phyloP scores from a whole-genome alignment of 495 filamentous ascomycete species.

The Cenococcum geophilum region DNA sequence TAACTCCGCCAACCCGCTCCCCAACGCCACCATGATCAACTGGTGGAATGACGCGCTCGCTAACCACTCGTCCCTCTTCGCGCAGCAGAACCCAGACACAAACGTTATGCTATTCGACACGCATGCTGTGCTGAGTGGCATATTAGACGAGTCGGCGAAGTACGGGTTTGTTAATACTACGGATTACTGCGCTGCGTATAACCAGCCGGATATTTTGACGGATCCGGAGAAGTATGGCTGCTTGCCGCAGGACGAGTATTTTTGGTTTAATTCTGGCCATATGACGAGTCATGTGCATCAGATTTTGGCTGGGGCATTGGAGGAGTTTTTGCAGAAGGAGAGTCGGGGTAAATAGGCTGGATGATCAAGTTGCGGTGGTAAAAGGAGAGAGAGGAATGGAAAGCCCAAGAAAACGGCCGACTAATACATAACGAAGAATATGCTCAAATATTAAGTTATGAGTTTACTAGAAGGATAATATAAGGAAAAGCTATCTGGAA shows the following conservation, averaged over 20 bases:
- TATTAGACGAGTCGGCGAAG: conserved; percentile 42
- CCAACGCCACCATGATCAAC: conserved; percentile 44
- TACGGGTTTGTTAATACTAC: conserved; percentile 49
- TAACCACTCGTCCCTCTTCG: conserved; percentile 32
- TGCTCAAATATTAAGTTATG: too few relatives aligned
- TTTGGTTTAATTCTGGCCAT: conserved; percentile 37
- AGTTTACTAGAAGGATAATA: too few relatives aligned
- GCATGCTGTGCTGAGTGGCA: conserved; percentile 39
- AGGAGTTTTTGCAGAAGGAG: conserved; percentile 32
- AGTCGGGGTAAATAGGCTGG: too few relatives aligned
- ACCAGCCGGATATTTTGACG: conserved; percentile 45
- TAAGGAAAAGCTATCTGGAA: too few relatives aligned
- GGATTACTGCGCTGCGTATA: conserved; percentile 45
- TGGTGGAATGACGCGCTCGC: conserved; percentile 42
- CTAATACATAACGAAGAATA: too few relatives aligned
- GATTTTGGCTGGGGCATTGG: conserved; percentile 36
- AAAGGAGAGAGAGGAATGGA: too few relatives aligned
- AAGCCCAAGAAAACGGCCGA: too few relatives aligned
- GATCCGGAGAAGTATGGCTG: conserved; percentile 46
- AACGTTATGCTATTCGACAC: conserved; percentile 45
- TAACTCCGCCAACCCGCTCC: conserved; percentile 33
- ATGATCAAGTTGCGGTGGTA: too few relatives aligned
- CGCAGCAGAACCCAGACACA: conserved; percentile 28
- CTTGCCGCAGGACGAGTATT: conserved; percentile 45
- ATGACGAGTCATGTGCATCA: conserved; percentile 45